Conservation (phyloP, 345 rosid species). For the Passiflora organensis region DNA sequence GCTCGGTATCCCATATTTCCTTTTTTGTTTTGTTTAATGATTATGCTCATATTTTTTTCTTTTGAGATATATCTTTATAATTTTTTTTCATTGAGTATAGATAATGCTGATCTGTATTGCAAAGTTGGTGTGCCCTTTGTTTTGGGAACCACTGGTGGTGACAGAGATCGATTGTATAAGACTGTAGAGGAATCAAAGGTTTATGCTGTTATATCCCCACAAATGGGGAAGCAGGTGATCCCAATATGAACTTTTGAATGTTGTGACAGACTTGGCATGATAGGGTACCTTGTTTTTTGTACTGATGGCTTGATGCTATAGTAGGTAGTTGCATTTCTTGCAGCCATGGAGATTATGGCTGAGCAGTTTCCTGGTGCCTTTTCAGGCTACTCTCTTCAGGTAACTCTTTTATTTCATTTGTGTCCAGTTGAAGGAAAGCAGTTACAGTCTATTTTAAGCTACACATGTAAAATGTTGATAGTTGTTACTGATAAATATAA, state of each 20-base stretch:
- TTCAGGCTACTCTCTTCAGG: conserved; percentile 81
- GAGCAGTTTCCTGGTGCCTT: conserved; percentile 97
- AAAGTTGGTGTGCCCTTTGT: conserved; percentile 96
- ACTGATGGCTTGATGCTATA: conserved; percentile 18
- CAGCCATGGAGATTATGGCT: conserved; percentile 97
- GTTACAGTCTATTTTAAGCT: neutral
- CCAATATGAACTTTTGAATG: neutral
- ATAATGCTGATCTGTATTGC: conserved; percentile 72
- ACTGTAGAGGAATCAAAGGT: conserved; percentile 59
- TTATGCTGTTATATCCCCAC: conserved; percentile 94
- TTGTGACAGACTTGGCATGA: neutral
- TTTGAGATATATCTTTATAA: neutral
- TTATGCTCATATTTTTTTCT: neutral
- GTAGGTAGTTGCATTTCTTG: conserved; percentile 95
- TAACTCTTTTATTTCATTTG: conserved; percentile 17
- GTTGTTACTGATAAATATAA: neutral
- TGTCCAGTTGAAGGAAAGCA: neutral
- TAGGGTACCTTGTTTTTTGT: conserved; percentile 11
- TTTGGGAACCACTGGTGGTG: conserved; percentile 98
- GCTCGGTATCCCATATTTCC: neutral
- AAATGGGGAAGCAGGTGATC: conserved; percentile 94
- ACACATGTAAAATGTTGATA: neutral
- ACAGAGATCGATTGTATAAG: conserved; percentile 54
- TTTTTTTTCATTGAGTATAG: conserved; percentile 38
- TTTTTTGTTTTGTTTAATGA: neutral